A percentile compares a stretch with the other conserved stretches of the same genome.
phyloP scores from a whole-genome alignment of 257 asterid genomes.

The Nicotiana knightiana region DNA sequence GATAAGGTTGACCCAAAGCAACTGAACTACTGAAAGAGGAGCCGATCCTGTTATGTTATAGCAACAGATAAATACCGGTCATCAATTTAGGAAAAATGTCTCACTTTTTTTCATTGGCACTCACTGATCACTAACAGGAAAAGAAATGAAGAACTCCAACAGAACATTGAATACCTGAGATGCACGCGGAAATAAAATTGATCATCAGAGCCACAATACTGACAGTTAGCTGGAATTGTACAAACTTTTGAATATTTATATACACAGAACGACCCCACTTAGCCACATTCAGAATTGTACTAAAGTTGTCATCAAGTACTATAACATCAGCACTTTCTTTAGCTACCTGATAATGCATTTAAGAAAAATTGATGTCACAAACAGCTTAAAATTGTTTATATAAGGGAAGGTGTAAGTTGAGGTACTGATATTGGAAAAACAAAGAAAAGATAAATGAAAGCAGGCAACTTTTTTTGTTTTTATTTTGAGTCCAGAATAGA shows the following conservation, averaged over 20 bases:
- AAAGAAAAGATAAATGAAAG: neutral
- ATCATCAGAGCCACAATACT: constrained; percentile 64
- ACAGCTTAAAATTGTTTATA: neutral
- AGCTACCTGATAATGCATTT: constrained; percentile 49
- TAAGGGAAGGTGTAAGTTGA: too few species aligned
- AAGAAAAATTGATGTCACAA: neutral
- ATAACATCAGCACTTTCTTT: constrained; percentile 80
- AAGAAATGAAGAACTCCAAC: neutral
- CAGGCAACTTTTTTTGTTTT: neutral
- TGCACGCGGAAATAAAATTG: constrained; percentile 68
- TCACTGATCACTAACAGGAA: neutral
- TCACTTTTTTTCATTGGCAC: neutral
- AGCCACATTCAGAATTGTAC: constrained; percentile 60
- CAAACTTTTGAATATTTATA: constrained; percentile 81
- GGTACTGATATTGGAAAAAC: neutral
- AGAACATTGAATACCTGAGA: constrained; percentile 40
- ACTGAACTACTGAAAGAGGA: constrained; percentile 78
- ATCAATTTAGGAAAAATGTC: neutral
- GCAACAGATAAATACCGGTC: neutral
- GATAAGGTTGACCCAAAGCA: constrained; percentile 95
- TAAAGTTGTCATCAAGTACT: constrained; percentile 68
- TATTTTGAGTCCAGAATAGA: neutral
- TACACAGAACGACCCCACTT: constrained; percentile 89
- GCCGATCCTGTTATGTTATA: constrained; percentile 51
- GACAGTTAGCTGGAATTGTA: constrained; percentile 80